Evolutionary conservation across 495 filamentous ascomycete genomes (phyloP).

Genomic region (Lophium mytilinum): DNA sequence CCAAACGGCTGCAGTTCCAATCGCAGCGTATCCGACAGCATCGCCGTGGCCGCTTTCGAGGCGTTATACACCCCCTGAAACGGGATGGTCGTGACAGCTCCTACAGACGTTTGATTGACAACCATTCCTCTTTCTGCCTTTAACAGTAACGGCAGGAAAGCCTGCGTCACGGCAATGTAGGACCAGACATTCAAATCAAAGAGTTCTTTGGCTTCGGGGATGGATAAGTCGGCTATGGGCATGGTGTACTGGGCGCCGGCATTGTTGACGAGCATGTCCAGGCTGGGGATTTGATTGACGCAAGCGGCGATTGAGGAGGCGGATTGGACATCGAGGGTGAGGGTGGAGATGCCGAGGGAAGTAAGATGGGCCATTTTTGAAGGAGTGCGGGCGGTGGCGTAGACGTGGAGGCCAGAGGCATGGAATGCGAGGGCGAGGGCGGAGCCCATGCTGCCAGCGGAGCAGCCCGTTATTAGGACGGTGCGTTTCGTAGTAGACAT

Average conservation of each 20-base stretch:
- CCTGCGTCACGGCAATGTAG: constrained; percentile 14
- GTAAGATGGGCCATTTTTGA: too few species aligned
- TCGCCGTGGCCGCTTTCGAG: constrained; percentile 31
- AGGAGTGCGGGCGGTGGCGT: constrained; percentile 46
- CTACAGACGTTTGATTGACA: constrained; percentile 13
- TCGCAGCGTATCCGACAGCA: constrained; percentile 26
- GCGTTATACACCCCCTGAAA: constrained; percentile 25
- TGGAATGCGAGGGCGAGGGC: constrained; percentile 48
- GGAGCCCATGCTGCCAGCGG: constrained; percentile 43
- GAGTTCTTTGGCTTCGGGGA: constrained; percentile 10
- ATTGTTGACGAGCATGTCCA: constrained; percentile 16
- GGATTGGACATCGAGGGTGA: not conserved
- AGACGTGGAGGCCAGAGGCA: constrained; percentile 42
- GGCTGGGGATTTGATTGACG: not conserved
- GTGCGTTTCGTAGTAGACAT: too few species aligned
- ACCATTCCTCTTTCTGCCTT: constrained; percentile 14
- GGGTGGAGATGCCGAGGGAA: not conserved
- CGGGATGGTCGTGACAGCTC: constrained; percentile 1
- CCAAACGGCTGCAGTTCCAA: constrained; percentile 32
- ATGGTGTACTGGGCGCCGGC: constrained; percentile 4
- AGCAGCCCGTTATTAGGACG: constrained; percentile 26
- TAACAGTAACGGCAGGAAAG: constrained; percentile 16
- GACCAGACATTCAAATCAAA: constrained; percentile 25
- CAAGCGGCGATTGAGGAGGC: not conserved
- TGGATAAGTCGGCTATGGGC: constrained; percentile 10